A percentile compares a stretch with the other conserved stretches of the same genome.
phyloP scores from a whole-genome alignment of 768 basidiomycete genomes.

The Termitomyces sp. region DNA sequence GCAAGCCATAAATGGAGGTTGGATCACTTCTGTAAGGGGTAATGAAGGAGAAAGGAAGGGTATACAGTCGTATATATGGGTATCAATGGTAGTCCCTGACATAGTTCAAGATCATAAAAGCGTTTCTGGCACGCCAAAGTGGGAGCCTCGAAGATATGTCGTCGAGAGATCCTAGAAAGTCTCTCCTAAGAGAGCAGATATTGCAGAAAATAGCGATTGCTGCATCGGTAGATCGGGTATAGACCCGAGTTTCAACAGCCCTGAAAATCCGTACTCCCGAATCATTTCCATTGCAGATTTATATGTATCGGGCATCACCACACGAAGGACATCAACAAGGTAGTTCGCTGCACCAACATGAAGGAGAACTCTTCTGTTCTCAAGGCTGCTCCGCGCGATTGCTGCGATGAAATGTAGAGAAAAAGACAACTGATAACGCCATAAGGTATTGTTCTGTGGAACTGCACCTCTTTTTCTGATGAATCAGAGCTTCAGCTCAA shows the following conservation, averaged over 20 bases:
- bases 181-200: constrained; percentile 7
- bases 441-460: not conserved
- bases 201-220: constrained; percentile 1
- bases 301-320: not conserved
- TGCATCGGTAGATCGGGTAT: not conserved
- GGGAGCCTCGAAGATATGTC: too few relatives aligned
- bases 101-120: too few relatives aligned
- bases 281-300: not conserved
- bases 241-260: not conserved
- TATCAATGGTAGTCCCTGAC: too few relatives aligned
- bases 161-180: not conserved
- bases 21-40: too few relatives aligned
- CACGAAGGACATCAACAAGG: constrained; percentile 3
- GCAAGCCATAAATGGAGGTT: too few relatives aligned
- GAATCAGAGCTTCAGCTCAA: too few relatives aligned
- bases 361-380: constrained; percentile 3
- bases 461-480: not conserved
- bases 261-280: constrained; percentile 3
- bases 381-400: not conserved
- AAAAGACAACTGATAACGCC: constrained; percentile 9
- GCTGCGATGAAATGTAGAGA: constrained; percentile 8
- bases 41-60: too few relatives aligned
- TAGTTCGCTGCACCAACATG: constrained; percentile 6
- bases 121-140: too few relatives aligned
- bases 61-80: too few relatives aligned